Evolutionary conservation across 2,329 filamentous ascomycete species (phyloP).

Genomic region (Sporothrix dimorphospora): DNA sequence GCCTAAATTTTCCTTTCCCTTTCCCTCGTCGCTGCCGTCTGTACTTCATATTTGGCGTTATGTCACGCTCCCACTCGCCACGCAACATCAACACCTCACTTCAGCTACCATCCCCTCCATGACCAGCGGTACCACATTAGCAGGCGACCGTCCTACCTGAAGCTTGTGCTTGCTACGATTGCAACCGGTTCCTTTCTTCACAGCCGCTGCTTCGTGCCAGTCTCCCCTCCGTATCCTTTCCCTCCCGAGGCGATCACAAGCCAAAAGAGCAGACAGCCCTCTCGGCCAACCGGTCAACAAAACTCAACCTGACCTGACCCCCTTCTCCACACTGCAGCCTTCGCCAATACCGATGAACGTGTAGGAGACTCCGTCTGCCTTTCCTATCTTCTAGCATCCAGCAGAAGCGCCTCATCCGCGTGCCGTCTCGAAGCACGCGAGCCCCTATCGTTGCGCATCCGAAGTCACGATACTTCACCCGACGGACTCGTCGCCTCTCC

Average conservation of each 20-base stretch:
- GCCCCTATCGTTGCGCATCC: conserved; percentile 6
- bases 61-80: conserved; percentile 28
- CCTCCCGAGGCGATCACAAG: conserved; percentile 23
- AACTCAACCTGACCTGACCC: background rate
- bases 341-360: background rate
- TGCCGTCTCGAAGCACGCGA: conserved; percentile 16
- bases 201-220: background rate
- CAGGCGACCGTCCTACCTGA: background rate
- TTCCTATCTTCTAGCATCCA: background rate
- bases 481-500: conserved; percentile 26
- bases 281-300: background rate
- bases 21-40: background rate
- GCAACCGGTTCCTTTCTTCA: background rate
- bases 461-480: conserved; percentile 25
- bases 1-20: conserved; percentile 22
- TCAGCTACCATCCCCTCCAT: background rate
- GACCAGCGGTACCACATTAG: background rate
- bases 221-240: background rate
- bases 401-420: background rate
- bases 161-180: background rate
- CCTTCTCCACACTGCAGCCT: background rate
- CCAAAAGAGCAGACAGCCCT: conserved; percentile 17
- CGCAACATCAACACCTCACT: conserved; percentile 15
- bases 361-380: background rate
- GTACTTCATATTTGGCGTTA: conserved; percentile 28